Evolutionary conservation across 495 filamentous ascomycete species (phyloP).

Genomic region (Aspergillus carlsbadensis): DNA sequence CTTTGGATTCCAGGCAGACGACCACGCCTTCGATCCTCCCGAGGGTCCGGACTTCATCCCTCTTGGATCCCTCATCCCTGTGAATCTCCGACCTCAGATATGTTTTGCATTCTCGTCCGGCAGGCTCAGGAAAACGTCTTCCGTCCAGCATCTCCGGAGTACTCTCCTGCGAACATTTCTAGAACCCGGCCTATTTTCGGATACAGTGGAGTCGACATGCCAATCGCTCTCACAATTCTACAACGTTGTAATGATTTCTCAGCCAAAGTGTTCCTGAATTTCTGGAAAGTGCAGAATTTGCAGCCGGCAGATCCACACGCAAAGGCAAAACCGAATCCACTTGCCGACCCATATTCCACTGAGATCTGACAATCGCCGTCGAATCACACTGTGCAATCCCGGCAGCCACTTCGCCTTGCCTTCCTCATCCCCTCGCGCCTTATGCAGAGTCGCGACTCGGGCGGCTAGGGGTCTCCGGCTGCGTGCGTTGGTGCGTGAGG

Average conservation of each 20-base stretch:
- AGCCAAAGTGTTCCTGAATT: too few relatives aligned
- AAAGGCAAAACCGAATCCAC: conserved; percentile 9
- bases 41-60: too few relatives aligned
- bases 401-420: conserved; percentile 1
- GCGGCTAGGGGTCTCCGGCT: neutral
- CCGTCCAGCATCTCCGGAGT: neutral
- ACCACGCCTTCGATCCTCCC: too few relatives aligned
- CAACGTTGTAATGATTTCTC: too few relatives aligned
- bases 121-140: too few relatives aligned
- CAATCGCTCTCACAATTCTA: neutral
- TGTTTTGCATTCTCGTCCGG: too few relatives aligned
- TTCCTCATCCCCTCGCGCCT: neutral
- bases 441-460: neutral
- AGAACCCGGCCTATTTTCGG: too few relatives aligned
- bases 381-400: neutral
- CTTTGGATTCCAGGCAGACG: too few relatives aligned
- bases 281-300: neutral
- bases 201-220: neutral
- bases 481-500: neutral
- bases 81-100: too few relatives aligned
- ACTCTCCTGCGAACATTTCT: neutral
- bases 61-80: too few relatives aligned
- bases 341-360: neutral
- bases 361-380: too few relatives aligned
- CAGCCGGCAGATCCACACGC: conserved; percentile 6